Base-by-base conservation (phyloP, 345 rosid species). In the Bruguiera gymnorhiza region DNA sequence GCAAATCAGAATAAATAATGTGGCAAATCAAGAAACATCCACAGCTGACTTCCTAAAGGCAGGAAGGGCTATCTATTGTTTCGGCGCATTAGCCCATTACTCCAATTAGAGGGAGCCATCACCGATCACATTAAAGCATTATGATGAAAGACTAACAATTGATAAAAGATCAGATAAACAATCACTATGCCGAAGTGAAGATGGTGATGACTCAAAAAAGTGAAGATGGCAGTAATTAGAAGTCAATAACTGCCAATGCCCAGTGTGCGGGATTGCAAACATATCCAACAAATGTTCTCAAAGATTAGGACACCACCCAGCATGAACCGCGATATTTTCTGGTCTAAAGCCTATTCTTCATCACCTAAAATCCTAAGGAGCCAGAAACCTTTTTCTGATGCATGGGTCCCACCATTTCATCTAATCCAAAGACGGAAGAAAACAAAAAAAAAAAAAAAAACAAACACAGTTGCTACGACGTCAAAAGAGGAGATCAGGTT, bases 221-320 rank as follows among this genome's bases (percentile, higher is more conserved):
- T 13, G 50, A 13, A 43, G 50, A 3, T 43, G 18, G 18, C 15
- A 13, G 50, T 3, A 13, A 5, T 58, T 58, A 0, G 26, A 18
- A 65, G 69, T 66, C 9, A 31, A 52, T 9, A 66, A 66, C 59
- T 51, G 46, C 59, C 69, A 66, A 24, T 27, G 43, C 24, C 43
- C 32, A 21, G 0, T 31, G 21, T 13, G 18, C 3, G 19, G 50
- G 50, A 15, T 43, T 43, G 50, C 50, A 13, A 37, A 37, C 11
- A 37, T 1, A 9, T 37, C 43, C 43, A 37, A 37, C 15, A 0
- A 52, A 6, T 3, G 50, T 5, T 63, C 16, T 23, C 31, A 1
- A 23, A 65, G 30, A 52, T 48, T n/a, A 52, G 52, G 34, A 20
- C 37, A 24, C 16, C 34, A 36, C 16, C 62, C 63, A 62, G 10